phyloP scores from a whole-genome alignment of 495 filamentous ascomycete species.

The Tuber melanosporum region DNA sequence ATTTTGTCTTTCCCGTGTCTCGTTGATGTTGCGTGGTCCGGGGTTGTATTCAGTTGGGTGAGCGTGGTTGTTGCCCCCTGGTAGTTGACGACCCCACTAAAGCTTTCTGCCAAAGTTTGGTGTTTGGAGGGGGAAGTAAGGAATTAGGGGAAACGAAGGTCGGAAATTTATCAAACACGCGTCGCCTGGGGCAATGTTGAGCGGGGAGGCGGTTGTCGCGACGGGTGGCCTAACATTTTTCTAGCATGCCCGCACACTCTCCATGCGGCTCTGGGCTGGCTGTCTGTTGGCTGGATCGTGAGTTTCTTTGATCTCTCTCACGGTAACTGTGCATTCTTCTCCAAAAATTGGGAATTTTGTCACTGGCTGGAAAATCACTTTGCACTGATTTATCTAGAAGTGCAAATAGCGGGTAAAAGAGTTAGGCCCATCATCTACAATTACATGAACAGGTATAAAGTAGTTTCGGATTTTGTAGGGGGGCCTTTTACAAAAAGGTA shows the following conservation, averaged over 20 bases:
- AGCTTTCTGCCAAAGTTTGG: slow-evolving; percentile 5
- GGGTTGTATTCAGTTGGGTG: slow-evolving; percentile 6
- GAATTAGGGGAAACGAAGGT: not conserved
- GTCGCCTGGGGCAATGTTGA: not conserved
- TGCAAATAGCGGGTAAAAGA: too few relatives aligned
- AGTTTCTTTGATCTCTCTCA: not conserved
- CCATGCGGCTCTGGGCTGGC: not conserved
- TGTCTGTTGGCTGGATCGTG: not conserved
- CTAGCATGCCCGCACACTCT: not conserved
- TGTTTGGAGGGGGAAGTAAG: not conserved
- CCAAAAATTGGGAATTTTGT: not conserved
- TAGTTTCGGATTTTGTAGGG: too few relatives aligned
- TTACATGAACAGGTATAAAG: too few relatives aligned
- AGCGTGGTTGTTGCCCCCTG: not conserved
- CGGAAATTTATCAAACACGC: not conserved
- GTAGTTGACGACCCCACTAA: slow-evolving; percentile 18
- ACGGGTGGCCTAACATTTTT: not conserved
- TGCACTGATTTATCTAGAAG: too few relatives aligned
- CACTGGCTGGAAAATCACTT: too few relatives aligned
- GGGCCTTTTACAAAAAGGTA: too few relatives aligned
- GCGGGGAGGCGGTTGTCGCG: not conserved
- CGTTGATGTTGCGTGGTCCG: not conserved
- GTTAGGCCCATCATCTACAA: too few relatives aligned
- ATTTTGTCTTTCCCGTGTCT: not conserved
- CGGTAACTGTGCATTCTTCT: not conserved